These are phyloP conservation scores for Dryas alaskensis DNA, from an alignment of 306 rosid genomes.

Conservation along the genomic window DNA sequence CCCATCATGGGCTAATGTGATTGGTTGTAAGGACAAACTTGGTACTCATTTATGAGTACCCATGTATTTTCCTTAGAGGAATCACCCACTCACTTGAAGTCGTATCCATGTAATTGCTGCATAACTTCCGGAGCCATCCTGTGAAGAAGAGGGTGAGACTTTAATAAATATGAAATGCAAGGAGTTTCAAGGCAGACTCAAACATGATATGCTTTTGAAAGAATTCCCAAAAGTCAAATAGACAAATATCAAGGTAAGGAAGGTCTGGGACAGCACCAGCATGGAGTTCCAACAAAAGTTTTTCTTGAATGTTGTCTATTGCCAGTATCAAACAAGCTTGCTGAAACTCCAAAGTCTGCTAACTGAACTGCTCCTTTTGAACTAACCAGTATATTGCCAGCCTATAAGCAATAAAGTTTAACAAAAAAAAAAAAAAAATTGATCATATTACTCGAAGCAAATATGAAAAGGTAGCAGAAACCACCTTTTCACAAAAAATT, in stretches of 20 bases:
- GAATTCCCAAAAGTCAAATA: constrained; percentile 9
- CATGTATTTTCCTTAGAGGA: too few species aligned
- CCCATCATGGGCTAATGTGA: too few species aligned
- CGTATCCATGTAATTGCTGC: constrained; percentile 99
- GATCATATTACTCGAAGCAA: constrained; percentile 3
- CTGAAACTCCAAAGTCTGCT: constrained; percentile 96
- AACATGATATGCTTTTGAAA: constrained; percentile 11
- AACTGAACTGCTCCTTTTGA: constrained; percentile 74
- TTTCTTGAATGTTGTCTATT: constrained; percentile 82
- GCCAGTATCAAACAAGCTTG: constrained; percentile 90
- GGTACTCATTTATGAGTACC: too few species aligned
- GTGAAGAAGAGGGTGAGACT: constrained; percentile 5
- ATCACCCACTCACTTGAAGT: constrained; percentile 71
- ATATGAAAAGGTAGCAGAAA: not conserved
- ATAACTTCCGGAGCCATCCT: constrained; percentile 99
- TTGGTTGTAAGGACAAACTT: too few species aligned
- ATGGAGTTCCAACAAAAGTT: constrained; percentile 97
- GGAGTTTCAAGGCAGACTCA: not conserved
- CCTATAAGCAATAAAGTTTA: constrained; percentile 41
- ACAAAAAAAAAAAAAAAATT: constrained; percentile 10
- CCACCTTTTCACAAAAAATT: not conserved
- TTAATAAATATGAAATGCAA: constrained; percentile 6
- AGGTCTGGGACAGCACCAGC: constrained; percentile 59
- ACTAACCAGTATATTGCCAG: constrained; percentile 83
- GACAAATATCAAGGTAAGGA: not conserved